These are phyloP conservation scores for Penicillium italicum DNA, from an alignment of 2,329 filamentous ascomycete species.

Conservation along the genomic window DNA sequence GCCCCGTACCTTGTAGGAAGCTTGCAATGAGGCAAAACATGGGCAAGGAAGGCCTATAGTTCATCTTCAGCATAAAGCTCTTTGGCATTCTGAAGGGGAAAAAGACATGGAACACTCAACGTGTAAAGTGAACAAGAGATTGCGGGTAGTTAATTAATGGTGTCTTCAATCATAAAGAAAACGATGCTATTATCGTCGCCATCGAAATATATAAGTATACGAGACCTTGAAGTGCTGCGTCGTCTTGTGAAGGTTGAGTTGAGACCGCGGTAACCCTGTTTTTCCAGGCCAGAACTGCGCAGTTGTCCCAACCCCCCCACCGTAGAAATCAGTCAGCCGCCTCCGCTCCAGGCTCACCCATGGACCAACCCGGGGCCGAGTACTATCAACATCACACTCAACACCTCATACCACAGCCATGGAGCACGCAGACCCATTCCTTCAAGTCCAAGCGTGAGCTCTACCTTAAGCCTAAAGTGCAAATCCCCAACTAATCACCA, in stretches of 20 bases:
- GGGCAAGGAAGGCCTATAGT: too few species aligned
- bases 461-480: not conserved
- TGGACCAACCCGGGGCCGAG: constrained; percentile 1
- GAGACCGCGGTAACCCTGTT: too few species aligned
- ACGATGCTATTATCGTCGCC: not conserved
- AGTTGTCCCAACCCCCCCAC: not conserved
- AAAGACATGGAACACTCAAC: too few species aligned
- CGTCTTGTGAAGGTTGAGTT: not conserved
- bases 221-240: not conserved
- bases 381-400: constrained; percentile 6
- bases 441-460: constrained; percentile 47
- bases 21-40: too few species aligned
- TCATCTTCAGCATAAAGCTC: too few species aligned
- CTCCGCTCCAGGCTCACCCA: constrained; percentile 1
- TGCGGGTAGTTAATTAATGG: too few species aligned
- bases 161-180: too few species aligned
- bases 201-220: not conserved
- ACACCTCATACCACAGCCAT: constrained; percentile 21
- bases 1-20: too few species aligned
- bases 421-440: constrained; percentile 45
- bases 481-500: constrained; percentile 9
- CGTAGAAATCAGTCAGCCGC: not conserved
- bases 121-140: too few species aligned
- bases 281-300: not conserved
- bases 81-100: too few species aligned